Percentiles rank a stretch among this genome's conserved stretches.
phyloP scores from a whole-genome alignment of 108 stramenopile species.

The Nannochloropsis gaditana region DNA sequence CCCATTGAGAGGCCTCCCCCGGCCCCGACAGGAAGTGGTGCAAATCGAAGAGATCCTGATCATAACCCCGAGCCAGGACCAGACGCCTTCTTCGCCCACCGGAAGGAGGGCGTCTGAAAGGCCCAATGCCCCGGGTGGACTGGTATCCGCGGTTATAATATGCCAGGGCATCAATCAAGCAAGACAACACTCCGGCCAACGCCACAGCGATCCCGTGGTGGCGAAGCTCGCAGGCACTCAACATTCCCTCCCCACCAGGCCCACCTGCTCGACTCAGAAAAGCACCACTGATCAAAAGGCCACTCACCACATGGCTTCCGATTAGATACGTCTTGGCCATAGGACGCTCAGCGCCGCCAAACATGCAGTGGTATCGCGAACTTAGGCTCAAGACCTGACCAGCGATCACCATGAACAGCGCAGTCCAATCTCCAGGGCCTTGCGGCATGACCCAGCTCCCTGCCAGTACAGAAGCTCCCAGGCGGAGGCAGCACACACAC shows the following conservation, averaged over 20 bases:
- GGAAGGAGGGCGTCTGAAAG: neutral
- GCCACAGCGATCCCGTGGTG: neutral
- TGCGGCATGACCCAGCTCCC: neutral
- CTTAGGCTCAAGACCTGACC: neutral
- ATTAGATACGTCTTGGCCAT: neutral
- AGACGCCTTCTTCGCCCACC: neutral
- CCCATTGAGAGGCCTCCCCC: neutral
- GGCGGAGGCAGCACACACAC: neutral
- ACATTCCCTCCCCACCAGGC: neutral
- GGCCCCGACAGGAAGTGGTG: constrained; percentile 7
- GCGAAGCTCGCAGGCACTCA: neutral
- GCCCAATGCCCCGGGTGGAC: neutral
- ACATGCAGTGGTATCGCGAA: neutral
- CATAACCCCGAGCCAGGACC: neutral
- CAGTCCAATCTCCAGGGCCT: neutral
- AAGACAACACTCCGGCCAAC: neutral
- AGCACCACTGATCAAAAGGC: neutral
- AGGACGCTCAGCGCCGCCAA: neutral
- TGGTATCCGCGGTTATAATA: neutral
- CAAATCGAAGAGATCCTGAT: neutral
- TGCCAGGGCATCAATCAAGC: neutral
- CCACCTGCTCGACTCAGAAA: neutral
- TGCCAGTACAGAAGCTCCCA: neutral
- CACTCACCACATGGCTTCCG: neutral
- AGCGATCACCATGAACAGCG: neutral